These are phyloP conservation scores for Xylariaceae sp. DNA, from an alignment of 2,329 filamentous ascomycete species.

Conservation along the genomic window DNA sequence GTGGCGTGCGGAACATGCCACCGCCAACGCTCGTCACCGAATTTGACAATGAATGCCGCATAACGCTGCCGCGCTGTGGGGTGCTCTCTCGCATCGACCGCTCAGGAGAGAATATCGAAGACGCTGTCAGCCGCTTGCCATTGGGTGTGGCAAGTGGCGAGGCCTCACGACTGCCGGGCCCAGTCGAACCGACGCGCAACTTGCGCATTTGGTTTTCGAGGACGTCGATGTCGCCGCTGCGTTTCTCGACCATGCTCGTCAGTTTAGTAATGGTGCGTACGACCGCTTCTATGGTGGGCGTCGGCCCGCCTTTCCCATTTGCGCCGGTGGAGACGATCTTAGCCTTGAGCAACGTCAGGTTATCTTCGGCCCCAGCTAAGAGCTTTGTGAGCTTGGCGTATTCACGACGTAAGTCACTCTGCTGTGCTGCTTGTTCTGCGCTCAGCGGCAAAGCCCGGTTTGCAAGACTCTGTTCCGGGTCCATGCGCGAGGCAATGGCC, in stretches of 20 bases:
- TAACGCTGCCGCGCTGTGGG: conserved; percentile 39
- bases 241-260: conserved; percentile 89
- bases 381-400: conserved; percentile 74
- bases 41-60: conserved; percentile 47
- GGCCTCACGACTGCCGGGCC: conserved; percentile 47
- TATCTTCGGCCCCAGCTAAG: conserved; percentile 79
- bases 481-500: conserved; percentile 69
- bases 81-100: conserved; percentile 41
- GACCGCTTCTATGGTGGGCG: conserved; percentile 87
- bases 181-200: conserved; percentile 56
- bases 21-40: conserved; percentile 42
- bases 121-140: conserved; percentile 27
- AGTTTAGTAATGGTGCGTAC: conserved; percentile 90
- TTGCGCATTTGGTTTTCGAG: conserved; percentile 85
- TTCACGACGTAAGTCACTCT: conserved; percentile 79
- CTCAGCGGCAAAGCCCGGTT: conserved; percentile 75
- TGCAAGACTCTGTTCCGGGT: conserved; percentile 67
- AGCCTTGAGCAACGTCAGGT: conserved; percentile 75
- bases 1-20: conserved; percentile 46
- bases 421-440: conserved; percentile 80
- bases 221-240: conserved; percentile 87
- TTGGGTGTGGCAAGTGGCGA: conserved; percentile 46
- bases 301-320: conserved; percentile 47
- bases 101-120: conserved; percentile 44
- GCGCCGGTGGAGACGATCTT: conserved; percentile 65